phyloP scores from a whole-genome alignment of 495 filamentous ascomycete species.

The Lasiosphaeria hispida region DNA sequence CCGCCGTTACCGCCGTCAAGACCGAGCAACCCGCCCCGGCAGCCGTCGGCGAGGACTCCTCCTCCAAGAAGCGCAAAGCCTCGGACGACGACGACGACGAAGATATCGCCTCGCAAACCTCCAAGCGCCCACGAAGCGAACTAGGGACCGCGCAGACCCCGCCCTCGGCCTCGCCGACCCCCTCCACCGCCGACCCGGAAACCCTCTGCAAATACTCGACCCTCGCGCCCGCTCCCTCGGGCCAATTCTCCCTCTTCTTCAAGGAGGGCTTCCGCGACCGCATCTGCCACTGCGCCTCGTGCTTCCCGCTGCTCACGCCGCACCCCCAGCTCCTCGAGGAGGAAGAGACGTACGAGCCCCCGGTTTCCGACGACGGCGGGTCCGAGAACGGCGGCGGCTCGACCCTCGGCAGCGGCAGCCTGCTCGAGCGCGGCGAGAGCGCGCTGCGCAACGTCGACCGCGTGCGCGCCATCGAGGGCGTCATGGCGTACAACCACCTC shows the following conservation, averaged over 20 bases:
- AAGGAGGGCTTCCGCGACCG: conserved; percentile 69
- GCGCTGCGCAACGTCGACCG: conserved; percentile 87
- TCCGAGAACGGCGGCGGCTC: conserved; percentile 47
- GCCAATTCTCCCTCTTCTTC: conserved; percentile 76
- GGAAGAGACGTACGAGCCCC: conserved; percentile 89
- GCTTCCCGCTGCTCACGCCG: conserved; percentile 67
- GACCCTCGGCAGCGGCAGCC: conserved; percentile 58
- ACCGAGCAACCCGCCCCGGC: background rate
- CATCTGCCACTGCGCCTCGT: conserved; percentile 73
- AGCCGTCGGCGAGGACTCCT: conserved; percentile 16
- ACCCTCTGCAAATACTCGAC: conserved; percentile 42
- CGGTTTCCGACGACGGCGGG: conserved; percentile 55
- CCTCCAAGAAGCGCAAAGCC: conserved; percentile 73
- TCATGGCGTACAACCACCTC: conserved; percentile 94
- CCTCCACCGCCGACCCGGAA: background rate
- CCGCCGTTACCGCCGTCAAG: background rate
- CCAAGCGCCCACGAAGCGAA: conserved; percentile 61
- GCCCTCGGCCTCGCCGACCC: background rate
- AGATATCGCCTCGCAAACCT: conserved; percentile 31
- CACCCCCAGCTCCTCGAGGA: conserved; percentile 85
- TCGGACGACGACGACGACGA: conserved; percentile 57
- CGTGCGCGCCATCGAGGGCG: conserved; percentile 90
- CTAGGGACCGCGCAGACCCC: conserved; percentile 1
- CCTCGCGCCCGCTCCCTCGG: conserved; percentile 51
- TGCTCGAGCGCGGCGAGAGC: conserved; percentile 86